Percentiles rank a stretch among this genome's conserved stretches.
phyloP scores from a whole-genome alignment of 805 yeast species.

The Geotrichum ghanense region DNA sequence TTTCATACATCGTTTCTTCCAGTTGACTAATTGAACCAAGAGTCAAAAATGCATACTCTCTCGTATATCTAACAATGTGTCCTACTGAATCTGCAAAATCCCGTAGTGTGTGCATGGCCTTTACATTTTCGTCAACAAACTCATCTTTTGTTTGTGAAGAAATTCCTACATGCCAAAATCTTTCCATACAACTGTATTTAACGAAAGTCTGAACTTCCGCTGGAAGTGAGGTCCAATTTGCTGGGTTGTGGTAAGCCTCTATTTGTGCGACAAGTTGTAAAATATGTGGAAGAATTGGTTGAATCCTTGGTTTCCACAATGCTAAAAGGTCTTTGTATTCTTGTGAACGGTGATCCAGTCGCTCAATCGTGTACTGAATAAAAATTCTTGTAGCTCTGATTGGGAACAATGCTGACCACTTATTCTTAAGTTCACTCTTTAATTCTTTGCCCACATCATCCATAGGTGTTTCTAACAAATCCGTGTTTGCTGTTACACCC shows the following conservation, averaged over 20 bases:
- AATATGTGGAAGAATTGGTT: slow-evolving; percentile 84
- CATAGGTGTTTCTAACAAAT: slow-evolving; percentile 68
- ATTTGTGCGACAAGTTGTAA: slow-evolving; percentile 79
- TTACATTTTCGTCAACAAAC: slow-evolving; percentile 85
- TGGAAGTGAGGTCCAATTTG: slow-evolving; percentile 81
- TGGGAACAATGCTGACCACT: slow-evolving; percentile 92
- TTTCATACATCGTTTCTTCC: slow-evolving; percentile 78
- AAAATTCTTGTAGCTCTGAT: slow-evolving; percentile 91
- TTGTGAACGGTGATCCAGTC: slow-evolving; percentile 64
- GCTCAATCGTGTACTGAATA: slow-evolving; percentile 91
- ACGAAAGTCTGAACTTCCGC: slow-evolving; percentile 86
- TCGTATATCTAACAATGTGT: slow-evolving; percentile 85
- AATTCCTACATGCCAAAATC: slow-evolving; percentile 98
- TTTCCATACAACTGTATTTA: slow-evolving; percentile 75
- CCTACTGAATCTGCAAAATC: slow-evolving; percentile 98
- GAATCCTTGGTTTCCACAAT: slow-evolving; percentile 88
- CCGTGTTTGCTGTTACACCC: slow-evolving; percentile 66
- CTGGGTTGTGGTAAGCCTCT: slow-evolving; percentile 89
- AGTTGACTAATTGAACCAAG: slow-evolving; percentile 81
- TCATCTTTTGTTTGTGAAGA: slow-evolving; percentile 89
- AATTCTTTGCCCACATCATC: slow-evolving; percentile 77
- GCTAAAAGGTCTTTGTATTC: slow-evolving; percentile 59
- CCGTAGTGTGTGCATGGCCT: slow-evolving; percentile 84
- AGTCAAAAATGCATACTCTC: slow-evolving; percentile 90
- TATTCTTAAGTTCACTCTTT: slow-evolving; percentile 69